These are phyloP conservation scores for Teratosphaeria gauchensis DNA, from an alignment of 2,329 filamentous ascomycete genomes.

Conservation along the genomic window DNA sequence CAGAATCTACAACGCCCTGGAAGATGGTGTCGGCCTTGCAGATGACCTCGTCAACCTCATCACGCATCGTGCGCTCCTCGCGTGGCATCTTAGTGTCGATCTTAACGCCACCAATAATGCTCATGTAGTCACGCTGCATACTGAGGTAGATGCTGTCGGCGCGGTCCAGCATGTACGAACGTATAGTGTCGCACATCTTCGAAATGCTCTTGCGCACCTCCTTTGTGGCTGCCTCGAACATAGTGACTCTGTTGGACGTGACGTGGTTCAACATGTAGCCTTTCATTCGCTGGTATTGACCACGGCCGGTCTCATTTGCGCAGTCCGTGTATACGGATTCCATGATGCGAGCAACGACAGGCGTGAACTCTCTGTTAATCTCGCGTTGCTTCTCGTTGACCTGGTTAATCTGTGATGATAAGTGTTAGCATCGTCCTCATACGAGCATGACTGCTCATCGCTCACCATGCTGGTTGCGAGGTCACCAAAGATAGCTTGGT, in stretches of 20 bases:
- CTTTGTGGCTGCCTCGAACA: constrained; percentile 41
- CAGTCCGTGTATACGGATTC: constrained; percentile 37
- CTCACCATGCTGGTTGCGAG: constrained; percentile 23
- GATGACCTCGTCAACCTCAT: constrained; percentile 13
- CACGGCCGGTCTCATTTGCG: constrained; percentile 34
- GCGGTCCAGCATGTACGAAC: constrained; percentile 34
- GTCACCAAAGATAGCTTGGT: constrained; percentile 33
- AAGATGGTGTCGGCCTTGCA: constrained; percentile 9
- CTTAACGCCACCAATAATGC: constrained; percentile 20
- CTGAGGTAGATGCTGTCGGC: constrained; percentile 34
- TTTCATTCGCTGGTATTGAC: constrained; percentile 46
- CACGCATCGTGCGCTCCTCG: constrained; percentile 11
- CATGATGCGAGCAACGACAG: constrained; percentile 40
- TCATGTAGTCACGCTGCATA: constrained; percentile 31
- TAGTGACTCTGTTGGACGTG: constrained; percentile 28
- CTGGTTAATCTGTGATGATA: constrained; percentile 7
- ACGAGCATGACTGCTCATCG: neutral
- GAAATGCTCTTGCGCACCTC: constrained; percentile 34
- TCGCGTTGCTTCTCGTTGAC: constrained; percentile 42
- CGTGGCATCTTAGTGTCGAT: constrained; percentile 9
- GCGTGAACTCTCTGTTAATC: constrained; percentile 45
- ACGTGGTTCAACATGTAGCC: constrained; percentile 39
- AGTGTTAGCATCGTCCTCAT: neutral
- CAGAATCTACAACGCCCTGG: constrained; percentile 7
- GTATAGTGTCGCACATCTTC: constrained; percentile 34